Percentiles rank a stretch among this genome's conserved stretches.
phyloP scores from a whole-genome alignment of 768 basidiomycete species.

The Boletellus sp. region DNA sequence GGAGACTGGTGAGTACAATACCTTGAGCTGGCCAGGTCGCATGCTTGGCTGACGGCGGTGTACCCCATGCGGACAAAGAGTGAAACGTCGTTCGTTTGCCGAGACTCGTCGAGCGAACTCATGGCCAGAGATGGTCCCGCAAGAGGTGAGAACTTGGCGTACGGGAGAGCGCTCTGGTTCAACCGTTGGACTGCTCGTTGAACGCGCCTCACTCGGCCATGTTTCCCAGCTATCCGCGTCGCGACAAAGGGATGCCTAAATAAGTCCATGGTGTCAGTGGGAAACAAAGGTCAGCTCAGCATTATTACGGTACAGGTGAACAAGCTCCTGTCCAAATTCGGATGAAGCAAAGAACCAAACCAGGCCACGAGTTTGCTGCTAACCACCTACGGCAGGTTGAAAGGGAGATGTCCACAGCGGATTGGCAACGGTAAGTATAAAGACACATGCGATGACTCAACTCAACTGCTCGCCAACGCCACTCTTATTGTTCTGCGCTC shows the following conservation, averaged over 20 bases:
- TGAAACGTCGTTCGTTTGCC: no score
- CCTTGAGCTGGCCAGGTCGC: no score
- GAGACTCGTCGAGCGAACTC: no score
- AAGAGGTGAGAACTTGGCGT: no score
- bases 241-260: constrained; percentile 25
- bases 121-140: no score
- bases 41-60: no score
- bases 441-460: constrained; percentile 18
- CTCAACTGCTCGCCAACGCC: constrained; percentile 12
- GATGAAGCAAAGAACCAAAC: constrained; percentile 24
- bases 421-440: constrained; percentile 20
- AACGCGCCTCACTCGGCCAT: no score
- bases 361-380: constrained; percentile 15
- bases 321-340: constrained; percentile 29
- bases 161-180: background rate
- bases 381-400: constrained; percentile 28
- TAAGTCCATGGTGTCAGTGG: background rate
- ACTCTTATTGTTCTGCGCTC: constrained; percentile 32
- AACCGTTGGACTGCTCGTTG: background rate
- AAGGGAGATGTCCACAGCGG: constrained; percentile 11
- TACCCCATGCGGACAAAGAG: no score
- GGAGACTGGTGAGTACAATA: no score
- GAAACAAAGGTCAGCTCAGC: background rate
- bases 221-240: background rate
- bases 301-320: constrained; percentile 5